These are phyloP conservation scores for Didymellaceae sp. DNA, from an alignment of 2,329 filamentous ascomycete species.

Conservation along the genomic window DNA sequence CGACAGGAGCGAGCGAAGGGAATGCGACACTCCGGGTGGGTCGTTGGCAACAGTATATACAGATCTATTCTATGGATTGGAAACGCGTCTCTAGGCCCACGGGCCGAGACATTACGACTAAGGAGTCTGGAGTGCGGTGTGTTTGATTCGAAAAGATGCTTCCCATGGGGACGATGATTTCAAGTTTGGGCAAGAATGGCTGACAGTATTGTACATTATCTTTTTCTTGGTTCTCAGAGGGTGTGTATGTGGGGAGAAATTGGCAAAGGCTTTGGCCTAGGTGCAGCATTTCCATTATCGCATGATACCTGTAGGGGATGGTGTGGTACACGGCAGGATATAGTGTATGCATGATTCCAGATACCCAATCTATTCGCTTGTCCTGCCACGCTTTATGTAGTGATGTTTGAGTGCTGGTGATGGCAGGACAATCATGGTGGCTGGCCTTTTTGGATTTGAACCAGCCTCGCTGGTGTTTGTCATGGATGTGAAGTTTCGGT, in stretches of 20 bases:
- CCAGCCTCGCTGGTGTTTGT: background rate
- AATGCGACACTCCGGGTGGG: background rate
- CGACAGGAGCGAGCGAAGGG: background rate
- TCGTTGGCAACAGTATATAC: slow-evolving; percentile 10
- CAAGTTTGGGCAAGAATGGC: slow-evolving; percentile 6
- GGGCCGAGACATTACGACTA: slow-evolving; percentile 12
- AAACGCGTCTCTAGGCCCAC: slow-evolving; percentile 11
- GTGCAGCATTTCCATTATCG: slow-evolving; percentile 12
- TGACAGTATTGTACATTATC: slow-evolving; percentile 15
- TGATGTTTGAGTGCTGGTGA: background rate
- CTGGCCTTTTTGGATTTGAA: background rate
- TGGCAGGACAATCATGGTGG: too few species aligned
- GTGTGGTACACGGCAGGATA: slow-evolving; percentile 3
- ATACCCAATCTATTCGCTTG: slow-evolving; percentile 15
- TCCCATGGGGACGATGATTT: too few species aligned
- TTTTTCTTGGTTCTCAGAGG: background rate
- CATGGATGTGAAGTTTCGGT: slow-evolving; percentile 5
- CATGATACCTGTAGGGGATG: slow-evolving; percentile 24
- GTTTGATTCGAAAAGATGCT: too few species aligned
- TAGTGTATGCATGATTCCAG: slow-evolving; percentile 9
- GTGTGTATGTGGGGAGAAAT: slow-evolving; percentile 8
- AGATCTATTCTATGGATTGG: background rate
- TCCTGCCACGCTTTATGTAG: background rate
- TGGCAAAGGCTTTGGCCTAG: slow-evolving; percentile 16
- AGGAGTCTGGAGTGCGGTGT: slow-evolving; percentile 7